Conservation (phyloP, 176 grass and related monocot genomes). For the Aegilops longissima region DNA sequence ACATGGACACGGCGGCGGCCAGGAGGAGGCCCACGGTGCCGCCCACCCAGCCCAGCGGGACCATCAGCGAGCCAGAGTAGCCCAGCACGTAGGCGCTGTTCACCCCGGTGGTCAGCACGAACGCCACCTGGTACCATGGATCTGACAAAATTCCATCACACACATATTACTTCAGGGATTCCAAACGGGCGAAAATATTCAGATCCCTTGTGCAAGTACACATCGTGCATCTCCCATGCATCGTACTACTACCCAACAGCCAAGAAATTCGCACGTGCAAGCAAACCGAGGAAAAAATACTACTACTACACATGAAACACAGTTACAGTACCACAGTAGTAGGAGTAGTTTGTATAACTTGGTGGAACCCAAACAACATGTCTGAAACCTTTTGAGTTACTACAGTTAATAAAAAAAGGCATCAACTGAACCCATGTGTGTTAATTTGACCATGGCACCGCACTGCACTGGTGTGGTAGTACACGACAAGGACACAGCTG, state of each 20-base stretch:
- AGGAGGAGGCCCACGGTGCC: slow-evolving; percentile 58
- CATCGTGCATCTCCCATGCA: neutral
- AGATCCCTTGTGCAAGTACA: neutral
- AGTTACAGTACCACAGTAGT: neutral
- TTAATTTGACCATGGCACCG: neutral
- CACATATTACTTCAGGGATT: neutral
- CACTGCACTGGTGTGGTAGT: neutral
- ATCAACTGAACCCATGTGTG: neutral
- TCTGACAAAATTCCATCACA: slow-evolving; percentile 37
- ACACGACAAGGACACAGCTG: neutral
- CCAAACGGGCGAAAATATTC: neutral
- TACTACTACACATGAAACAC: neutral
- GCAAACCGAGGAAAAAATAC: neutral
- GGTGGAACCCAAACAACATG: neutral
- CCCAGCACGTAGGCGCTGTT: slow-evolving; percentile 77
- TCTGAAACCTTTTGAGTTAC: neutral
- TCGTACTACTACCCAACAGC: neutral
- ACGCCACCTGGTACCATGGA: slow-evolving; percentile 79
- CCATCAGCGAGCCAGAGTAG: slow-evolving; percentile 68
- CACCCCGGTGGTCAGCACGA: slow-evolving; percentile 70
- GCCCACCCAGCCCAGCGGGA: slow-evolving; percentile 57
- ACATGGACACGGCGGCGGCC: slow-evolving; percentile 62
- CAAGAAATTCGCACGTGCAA: neutral
- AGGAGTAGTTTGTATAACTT: neutral
- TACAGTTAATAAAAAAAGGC: neutral